Percentiles rank a stretch among this genome's conserved stretches.
Conservation (phyloP, 139 green algal species). For the Chlorella sp. region DNA sequence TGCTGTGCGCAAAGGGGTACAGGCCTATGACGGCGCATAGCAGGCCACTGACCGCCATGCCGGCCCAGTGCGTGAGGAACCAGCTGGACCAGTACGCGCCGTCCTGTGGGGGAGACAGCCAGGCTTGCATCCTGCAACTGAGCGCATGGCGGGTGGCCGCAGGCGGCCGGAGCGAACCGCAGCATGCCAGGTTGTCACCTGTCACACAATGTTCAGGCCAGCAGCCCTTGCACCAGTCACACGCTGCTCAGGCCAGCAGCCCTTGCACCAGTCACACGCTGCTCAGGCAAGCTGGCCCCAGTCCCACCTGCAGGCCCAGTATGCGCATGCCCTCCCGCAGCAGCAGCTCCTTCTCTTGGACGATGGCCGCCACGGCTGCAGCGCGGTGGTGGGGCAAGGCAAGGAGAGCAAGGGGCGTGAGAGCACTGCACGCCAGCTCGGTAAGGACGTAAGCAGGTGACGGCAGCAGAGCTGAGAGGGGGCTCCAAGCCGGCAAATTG, state of each 20-base stretch:
- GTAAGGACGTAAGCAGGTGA: neutral
- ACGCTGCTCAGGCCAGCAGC: too few species aligned
- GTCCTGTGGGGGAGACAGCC: conserved; percentile 42
- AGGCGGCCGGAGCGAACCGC: too few species aligned
- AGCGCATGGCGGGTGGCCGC: too few species aligned
- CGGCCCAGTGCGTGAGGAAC: conserved; percentile 69
- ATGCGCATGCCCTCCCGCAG: conserved; percentile 83
- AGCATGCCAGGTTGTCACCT: too few species aligned
- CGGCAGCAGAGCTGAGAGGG: neutral
- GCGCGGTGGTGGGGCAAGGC: too few species aligned
- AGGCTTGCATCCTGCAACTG: too few species aligned
- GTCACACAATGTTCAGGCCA: too few species aligned
- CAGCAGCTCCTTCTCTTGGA: conserved; percentile 83
- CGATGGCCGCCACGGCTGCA: conserved; percentile 60
- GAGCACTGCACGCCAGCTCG: neutral
- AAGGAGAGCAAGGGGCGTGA: neutral
- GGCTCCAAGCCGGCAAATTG: neutral
- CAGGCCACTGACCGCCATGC: conserved; percentile 57
- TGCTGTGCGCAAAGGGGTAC: conserved; percentile 60
- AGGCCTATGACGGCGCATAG: conserved; percentile 64
- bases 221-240: too few species aligned
- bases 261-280: neutral
- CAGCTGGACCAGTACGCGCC: conserved; percentile 74
- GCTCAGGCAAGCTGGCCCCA: neutral
- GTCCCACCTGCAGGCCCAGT: conserved; percentile 61